Conservation (phyloP, 257 asterid species). For the Primulina tabacum region DNA sequence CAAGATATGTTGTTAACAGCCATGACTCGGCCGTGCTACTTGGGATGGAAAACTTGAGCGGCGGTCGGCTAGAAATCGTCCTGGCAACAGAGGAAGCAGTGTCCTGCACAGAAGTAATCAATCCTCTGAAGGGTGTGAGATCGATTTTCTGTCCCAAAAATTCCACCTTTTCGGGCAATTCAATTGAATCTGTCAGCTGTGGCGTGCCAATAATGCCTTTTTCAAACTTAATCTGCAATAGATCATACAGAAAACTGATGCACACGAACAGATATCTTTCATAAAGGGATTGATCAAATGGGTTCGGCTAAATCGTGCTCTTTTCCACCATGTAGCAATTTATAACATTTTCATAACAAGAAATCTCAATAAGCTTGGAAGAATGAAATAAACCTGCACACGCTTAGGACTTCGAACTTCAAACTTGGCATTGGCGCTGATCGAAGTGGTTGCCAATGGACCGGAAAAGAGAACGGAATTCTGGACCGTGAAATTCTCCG, state of each 20-base stretch:
- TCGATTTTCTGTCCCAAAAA: slow-evolving; percentile 80
- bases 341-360: background rate
- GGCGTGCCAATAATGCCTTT: slow-evolving; percentile 90
- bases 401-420: slow-evolving; percentile 95
- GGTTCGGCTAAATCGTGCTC: background rate
- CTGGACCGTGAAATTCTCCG: slow-evolving; percentile 63
- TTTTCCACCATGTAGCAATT: background rate
- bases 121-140: slow-evolving; percentile 73
- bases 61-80: slow-evolving; percentile 77
- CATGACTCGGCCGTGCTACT: slow-evolving; percentile 63
- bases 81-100: slow-evolving; percentile 79
- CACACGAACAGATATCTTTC: background rate
- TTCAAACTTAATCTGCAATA: slow-evolving; percentile 68
- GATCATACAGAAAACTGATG: background rate
- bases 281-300: background rate
- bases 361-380: background rate
- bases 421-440: slow-evolving; percentile 76
- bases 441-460: slow-evolving; percentile 71
- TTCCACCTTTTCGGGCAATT: slow-evolving; percentile 67
- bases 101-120: slow-evolving; percentile 74
- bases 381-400: slow-evolving; percentile 60
- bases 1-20: slow-evolving; percentile 92
- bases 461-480: slow-evolving; percentile 72
- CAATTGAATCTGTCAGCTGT: slow-evolving; percentile 83
- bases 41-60: slow-evolving; percentile 67